Percentiles rank a stretch among this genome's conserved stretches.
Evolutionary conservation across 2,329 filamentous ascomycete genomes (phyloP).

Genomic region (Monosporascus sp.): DNA sequence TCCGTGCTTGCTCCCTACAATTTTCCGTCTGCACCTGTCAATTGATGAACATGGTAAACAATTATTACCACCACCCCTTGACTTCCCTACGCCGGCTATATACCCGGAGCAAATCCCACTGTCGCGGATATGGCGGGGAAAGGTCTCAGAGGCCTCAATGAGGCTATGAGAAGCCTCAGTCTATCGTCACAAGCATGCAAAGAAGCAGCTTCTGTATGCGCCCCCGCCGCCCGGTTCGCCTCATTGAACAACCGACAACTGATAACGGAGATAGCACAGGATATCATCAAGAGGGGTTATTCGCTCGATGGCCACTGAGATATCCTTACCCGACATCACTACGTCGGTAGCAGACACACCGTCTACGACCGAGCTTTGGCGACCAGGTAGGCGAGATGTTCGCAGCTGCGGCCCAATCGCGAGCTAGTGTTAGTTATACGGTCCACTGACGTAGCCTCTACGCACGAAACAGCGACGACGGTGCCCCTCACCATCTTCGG

Average conservation of each 20-base stretch:
- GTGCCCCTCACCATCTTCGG: constrained; percentile 82
- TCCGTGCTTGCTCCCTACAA: background rate
- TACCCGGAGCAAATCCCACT: constrained; percentile 7
- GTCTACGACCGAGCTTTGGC: constrained; percentile 32
- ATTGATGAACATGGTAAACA: background rate
- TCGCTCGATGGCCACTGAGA: constrained; percentile 53
- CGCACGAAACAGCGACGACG: constrained; percentile 38
- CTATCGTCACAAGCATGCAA: constrained; percentile 40
- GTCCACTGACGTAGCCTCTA: no score
- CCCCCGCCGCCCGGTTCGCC: background rate
- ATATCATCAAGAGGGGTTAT: constrained; percentile 33
- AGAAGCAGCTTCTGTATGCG: constrained; percentile 25
- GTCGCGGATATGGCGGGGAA: constrained; percentile 38
- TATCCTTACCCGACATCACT: constrained; percentile 33
- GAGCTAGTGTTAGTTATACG: no score
- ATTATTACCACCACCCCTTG: background rate
- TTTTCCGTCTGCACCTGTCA: background rate
- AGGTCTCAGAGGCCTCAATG: constrained; percentile 44
- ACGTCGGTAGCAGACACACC: constrained; percentile 27
- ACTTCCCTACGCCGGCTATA: background rate
- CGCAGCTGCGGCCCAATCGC: background rate
- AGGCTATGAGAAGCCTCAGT: constrained; percentile 47
- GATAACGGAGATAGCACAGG: constrained; percentile 13
- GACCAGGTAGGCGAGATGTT: constrained; percentile 34
- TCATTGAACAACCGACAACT: background rate